phyloP scores from a whole-genome alignment of 495 filamentous ascomycete species.

The Penicillium taxi region DNA sequence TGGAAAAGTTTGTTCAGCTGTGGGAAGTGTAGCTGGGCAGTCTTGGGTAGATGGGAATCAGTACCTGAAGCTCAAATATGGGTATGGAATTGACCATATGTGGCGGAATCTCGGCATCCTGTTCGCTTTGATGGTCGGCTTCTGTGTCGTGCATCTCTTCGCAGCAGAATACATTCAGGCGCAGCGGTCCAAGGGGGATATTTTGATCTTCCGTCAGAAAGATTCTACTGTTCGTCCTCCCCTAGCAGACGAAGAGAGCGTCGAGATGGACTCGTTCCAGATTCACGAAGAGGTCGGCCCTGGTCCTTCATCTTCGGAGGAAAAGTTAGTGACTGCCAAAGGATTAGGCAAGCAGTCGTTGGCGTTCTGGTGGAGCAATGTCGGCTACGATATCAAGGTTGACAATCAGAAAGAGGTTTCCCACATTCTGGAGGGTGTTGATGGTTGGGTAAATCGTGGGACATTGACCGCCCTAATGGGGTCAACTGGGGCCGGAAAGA shows the following conservation, averaged over 20 bases:
- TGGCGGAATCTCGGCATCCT: constrained; percentile 63
- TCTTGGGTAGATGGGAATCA: constrained; percentile 41
- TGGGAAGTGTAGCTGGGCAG: constrained; percentile 27
- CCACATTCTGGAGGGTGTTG: constrained; percentile 16
- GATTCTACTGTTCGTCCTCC: too few species aligned
- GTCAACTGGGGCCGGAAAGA: constrained; percentile 72
- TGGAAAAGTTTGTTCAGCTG: too few species aligned
- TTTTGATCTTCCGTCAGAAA: not conserved
- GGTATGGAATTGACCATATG: constrained; percentile 47
- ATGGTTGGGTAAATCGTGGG: not conserved
- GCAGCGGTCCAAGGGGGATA: not conserved
- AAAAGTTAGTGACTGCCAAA: not conserved
- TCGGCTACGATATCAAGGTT: constrained; percentile 1
- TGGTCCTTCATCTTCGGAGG: not conserved
- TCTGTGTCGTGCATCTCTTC: constrained; percentile 41
- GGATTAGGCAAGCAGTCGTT: not conserved
- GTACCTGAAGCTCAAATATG: constrained; percentile 42
- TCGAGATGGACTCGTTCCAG: not conserved
- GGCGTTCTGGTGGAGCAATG: not conserved
- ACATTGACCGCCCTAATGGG: constrained; percentile 48
- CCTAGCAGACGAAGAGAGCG: not conserved
- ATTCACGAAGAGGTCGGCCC: not conserved
- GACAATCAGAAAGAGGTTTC: constrained; percentile 23
- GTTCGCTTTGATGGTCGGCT: constrained; percentile 51
- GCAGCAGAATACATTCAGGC: constrained; percentile 27